phyloP scores from a whole-genome alignment of 2,329 filamentous ascomycete species.

The Septoria petroselini region DNA sequence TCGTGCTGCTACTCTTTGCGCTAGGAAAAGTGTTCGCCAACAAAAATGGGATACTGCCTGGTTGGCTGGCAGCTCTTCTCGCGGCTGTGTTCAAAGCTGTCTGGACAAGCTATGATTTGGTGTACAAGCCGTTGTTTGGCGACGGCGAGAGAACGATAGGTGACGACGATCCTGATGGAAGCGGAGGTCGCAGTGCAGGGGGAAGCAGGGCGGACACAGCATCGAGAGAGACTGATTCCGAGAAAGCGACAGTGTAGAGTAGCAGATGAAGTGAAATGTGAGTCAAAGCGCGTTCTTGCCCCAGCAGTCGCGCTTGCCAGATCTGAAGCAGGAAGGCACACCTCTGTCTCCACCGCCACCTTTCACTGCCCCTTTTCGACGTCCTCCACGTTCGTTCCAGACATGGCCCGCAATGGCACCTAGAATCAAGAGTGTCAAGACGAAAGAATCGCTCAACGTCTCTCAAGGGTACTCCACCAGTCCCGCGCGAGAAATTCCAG shows the following conservation, averaged over 20 bases:
- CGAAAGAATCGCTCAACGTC: constrained; percentile 24
- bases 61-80: constrained; percentile 59
- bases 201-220: neutral
- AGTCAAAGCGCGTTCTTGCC: constrained; percentile 2
- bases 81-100: constrained; percentile 54
- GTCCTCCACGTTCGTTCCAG: neutral
- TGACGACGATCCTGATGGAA: constrained; percentile 22
- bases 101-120: constrained; percentile 64
- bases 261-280: constrained; percentile 2
- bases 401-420: constrained; percentile 20
- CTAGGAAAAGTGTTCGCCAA: constrained; percentile 56
- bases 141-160: constrained; percentile 71
- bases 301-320: constrained; percentile 1
- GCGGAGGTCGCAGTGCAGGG: no score
- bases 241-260: constrained; percentile 4
- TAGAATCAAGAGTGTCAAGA: constrained; percentile 17
- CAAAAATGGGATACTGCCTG: constrained; percentile 64
- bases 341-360: neutral
- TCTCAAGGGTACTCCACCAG: constrained; percentile 21
- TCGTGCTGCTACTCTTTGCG: constrained; percentile 55
- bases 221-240: constrained; percentile 11
- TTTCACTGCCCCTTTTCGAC: neutral
- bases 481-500: constrained; percentile 1
- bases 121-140: constrained; percentile 69
- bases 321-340: constrained; percentile 4